These are phyloP conservation scores for Pichia sp. DNA, from an alignment of 1,139 yeast genomes.

Conservation along the genomic window DNA sequence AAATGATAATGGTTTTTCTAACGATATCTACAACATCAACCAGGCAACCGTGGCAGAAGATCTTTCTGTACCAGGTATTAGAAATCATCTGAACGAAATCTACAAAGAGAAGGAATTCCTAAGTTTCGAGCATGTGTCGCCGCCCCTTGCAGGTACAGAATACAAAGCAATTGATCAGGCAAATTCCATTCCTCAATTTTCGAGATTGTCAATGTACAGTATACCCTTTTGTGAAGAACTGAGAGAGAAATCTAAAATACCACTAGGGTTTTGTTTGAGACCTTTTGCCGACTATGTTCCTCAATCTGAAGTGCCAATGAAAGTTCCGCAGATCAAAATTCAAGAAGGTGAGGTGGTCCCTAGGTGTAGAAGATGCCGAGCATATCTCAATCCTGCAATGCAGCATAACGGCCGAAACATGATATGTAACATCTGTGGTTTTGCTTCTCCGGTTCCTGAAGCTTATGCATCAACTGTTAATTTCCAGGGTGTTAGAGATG, in stretches of 20 bases:
- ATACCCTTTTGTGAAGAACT: slow-evolving; percentile 74
- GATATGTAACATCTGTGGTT: slow-evolving; percentile 84
- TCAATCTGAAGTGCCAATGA: slow-evolving; percentile 35
- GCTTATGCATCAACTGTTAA: slow-evolving; percentile 67
- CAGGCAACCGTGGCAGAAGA: slow-evolving; percentile 18
- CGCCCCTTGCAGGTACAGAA: slow-evolving; percentile 79
- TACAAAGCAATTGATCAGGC: slow-evolving; percentile 77
- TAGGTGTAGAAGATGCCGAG: slow-evolving; percentile 86
- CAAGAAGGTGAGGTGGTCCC: slow-evolving; percentile 61
- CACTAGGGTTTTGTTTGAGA: slow-evolving; percentile 72
- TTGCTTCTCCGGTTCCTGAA: slow-evolving; percentile 63
- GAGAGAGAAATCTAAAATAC: slow-evolving; percentile 68
- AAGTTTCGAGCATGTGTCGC: slow-evolving; percentile 70
- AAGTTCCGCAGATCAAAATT: slow-evolving; percentile 69
- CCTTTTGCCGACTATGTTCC: slow-evolving; percentile 67
- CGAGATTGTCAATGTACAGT: slow-evolving; percentile 76
- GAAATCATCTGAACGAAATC: slow-evolving; percentile 50
- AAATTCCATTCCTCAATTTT: slow-evolving; percentile 73
- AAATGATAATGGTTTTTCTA: neutral
- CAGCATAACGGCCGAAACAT: slow-evolving; percentile 47
- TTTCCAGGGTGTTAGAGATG: slow-evolving; percentile 53
- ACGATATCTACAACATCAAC: slow-evolving; percentile 15
- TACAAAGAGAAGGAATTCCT: slow-evolving; percentile 49
- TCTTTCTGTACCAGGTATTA: slow-evolving; percentile 50
- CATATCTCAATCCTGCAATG: slow-evolving; percentile 85